These are phyloP conservation scores for Oenanthe javanica DNA, from an alignment of 140 eudicot species.

Conservation along the genomic window DNA sequence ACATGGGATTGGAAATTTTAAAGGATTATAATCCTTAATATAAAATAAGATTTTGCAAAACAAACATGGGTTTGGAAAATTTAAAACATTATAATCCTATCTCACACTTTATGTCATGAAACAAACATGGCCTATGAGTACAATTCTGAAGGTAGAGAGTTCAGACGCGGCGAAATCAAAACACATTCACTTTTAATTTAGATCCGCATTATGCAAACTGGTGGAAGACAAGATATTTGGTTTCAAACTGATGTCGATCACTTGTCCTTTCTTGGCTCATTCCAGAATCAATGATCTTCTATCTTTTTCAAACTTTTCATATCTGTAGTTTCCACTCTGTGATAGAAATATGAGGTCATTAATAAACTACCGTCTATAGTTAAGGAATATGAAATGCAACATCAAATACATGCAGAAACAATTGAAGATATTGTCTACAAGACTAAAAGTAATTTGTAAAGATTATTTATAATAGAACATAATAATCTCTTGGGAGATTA, in stretches of 20 bases:
- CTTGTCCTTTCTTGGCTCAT: constrained; percentile 6
- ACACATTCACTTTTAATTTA: neutral
- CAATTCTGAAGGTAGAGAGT: neutral
- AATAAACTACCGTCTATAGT: neutral
- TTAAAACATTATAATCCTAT: too few relatives aligned
- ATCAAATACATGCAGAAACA: neutral
- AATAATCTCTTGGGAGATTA: neutral
- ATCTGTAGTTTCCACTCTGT: constrained; percentile 94
- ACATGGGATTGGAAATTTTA: too few relatives aligned
- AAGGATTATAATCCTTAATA: too few relatives aligned
- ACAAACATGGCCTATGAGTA: too few relatives aligned
- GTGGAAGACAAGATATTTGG: neutral
- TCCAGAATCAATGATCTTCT: constrained; percentile 57
- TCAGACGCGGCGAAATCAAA: neutral
- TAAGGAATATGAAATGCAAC: neutral
- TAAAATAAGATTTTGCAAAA: too few relatives aligned
- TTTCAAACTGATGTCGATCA: neutral
- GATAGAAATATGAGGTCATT: neutral
- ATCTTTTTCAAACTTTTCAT: constrained; percentile 97
- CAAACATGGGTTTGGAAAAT: too few relatives aligned
- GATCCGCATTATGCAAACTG: neutral
- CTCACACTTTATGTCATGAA: too few relatives aligned
- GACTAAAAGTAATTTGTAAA: neutral
- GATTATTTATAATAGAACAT: neutral
- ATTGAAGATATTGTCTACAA: neutral